Evolutionary conservation across 192 early-diverging fungal species (phyloP).

Genomic region (Coemansia sp.): DNA sequence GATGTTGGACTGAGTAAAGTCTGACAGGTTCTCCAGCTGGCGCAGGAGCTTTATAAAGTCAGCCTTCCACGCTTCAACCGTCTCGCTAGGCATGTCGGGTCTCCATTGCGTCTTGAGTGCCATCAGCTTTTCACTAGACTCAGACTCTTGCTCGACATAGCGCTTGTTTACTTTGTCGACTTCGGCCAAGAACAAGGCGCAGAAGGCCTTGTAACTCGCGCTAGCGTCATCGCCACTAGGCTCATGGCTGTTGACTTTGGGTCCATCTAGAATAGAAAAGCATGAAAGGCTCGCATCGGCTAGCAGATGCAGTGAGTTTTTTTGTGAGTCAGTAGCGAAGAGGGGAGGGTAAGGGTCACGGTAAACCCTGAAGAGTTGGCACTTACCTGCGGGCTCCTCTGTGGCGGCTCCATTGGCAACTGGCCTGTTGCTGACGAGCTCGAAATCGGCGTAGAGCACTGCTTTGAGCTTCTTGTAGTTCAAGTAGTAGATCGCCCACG

Average conservation of each 20-base stretch:
- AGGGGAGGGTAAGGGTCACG: background rate
- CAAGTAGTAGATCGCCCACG: constrained; percentile 55
- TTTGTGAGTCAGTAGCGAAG: constrained; percentile 7
- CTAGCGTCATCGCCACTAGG: background rate
- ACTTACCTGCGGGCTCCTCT: background rate
- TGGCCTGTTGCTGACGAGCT: background rate
- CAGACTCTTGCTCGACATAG: constrained; percentile 48
- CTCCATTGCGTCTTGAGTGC: constrained; percentile 23
- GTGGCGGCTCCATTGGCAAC: background rate
- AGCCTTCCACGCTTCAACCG: constrained; percentile 20
- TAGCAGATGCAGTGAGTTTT: background rate
- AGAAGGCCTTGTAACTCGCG: constrained; percentile 33
- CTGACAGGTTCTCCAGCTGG: constrained; percentile 35
- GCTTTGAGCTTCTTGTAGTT: constrained; percentile 57
- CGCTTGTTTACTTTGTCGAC: constrained; percentile 56
- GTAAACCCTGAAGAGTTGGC: background rate
- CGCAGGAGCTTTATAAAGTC: constrained; percentile 17
- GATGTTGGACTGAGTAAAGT: constrained; percentile 60
- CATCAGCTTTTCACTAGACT: constrained; percentile 17
- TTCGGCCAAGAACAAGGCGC: constrained; percentile 42
- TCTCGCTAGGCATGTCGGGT: constrained; percentile 4
- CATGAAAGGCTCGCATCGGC: background rate
- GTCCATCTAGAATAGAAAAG: background rate
- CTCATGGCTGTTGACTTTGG: background rate
- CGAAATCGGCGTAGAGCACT: constrained; percentile 35